Evolutionary conservation across 2,329 filamentous ascomycete species (phyloP), one percentile per base, ranked within the genome.

Genomic region (Xylariaceae sp.): DNA sequence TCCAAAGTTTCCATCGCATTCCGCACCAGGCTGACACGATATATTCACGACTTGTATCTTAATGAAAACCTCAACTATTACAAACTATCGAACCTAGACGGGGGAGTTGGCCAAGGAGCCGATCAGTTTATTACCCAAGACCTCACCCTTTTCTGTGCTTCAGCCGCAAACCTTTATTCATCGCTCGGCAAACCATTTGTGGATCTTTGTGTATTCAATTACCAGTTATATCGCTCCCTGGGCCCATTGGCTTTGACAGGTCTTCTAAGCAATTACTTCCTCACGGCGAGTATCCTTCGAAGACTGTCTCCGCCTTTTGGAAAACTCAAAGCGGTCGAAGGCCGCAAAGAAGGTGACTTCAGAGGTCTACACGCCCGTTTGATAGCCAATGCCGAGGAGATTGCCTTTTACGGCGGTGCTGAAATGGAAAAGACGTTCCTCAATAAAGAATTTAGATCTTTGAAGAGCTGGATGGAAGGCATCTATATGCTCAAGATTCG

Each of bases 121-220:
- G 94, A 99, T 67, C 94, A 99, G 67, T 97, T 92, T 73, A 97
- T 99, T 67, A 97, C 94, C 0, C 93, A 97, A 70, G 94, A 99
- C 71, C 79, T 99, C 26, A 97, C 94, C 0, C 80, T 96, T 1
- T 99, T 99, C 76, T 99, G 95, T 70, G 89, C 91, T 9, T 87
- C 92, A 3, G 93, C 94, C 1, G 92, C 94, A 13, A 91, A 91
- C 18, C 77, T 99, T 4, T 99, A 97, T 75, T 97, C 94, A 1
- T 97, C 92, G 0, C 80, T 99, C 3, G 94, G 94, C n/a, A 99
- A 99, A 72, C 94, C 94, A 0, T 86, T 97, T 61, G 91, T 99
- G n/a, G 94, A 99, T 70, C 80, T 99, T 2, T 90, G 92, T 62
- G 94, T 97, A 40, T 99, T 99, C 79, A 99, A 96, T 73, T 99